Evolutionary conservation across 495 filamentous ascomycete genomes (phyloP).

Genomic region (Physcia stellaris): DNA sequence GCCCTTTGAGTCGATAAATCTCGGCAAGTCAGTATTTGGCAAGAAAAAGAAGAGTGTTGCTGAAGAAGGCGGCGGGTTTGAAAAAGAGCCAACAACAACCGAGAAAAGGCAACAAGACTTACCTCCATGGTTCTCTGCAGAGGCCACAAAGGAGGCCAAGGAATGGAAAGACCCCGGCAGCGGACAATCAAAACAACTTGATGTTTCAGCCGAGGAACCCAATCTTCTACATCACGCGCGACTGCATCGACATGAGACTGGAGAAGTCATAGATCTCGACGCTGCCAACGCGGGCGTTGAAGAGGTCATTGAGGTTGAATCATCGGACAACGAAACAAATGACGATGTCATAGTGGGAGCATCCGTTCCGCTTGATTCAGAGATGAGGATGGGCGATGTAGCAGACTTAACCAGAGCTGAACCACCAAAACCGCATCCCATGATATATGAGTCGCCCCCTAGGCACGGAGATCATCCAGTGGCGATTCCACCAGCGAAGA

Average conservation of each 20-base stretch:
- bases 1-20: constrained; percentile 76
- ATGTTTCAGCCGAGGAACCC: constrained; percentile 6
- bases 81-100: constrained; percentile 31
- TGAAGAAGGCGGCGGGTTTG: constrained; percentile 59
- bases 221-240: constrained; percentile 19
- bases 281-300: constrained; percentile 16
- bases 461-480: background rate
- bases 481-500: background rate
- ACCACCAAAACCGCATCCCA: constrained; percentile 19
- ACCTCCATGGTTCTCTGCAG: constrained; percentile 72
- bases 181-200: constrained; percentile 14
- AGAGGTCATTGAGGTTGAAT: constrained; percentile 31
- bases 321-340: constrained; percentile 18
- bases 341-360: constrained; percentile 45
- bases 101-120: constrained; percentile 43
- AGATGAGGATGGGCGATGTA: constrained; percentile 27
- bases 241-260: constrained; percentile 27
- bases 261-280: constrained; percentile 35
- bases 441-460: background rate
- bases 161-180: constrained; percentile 21
- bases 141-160: constrained; percentile 22
- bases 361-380: constrained; percentile 14
- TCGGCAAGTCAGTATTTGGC: constrained; percentile 43
- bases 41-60: constrained; percentile 30
- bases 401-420: constrained; percentile 26